phyloP scores from a whole-genome alignment of 2,329 filamentous ascomycete genomes.

The Exophiala sideris region DNA sequence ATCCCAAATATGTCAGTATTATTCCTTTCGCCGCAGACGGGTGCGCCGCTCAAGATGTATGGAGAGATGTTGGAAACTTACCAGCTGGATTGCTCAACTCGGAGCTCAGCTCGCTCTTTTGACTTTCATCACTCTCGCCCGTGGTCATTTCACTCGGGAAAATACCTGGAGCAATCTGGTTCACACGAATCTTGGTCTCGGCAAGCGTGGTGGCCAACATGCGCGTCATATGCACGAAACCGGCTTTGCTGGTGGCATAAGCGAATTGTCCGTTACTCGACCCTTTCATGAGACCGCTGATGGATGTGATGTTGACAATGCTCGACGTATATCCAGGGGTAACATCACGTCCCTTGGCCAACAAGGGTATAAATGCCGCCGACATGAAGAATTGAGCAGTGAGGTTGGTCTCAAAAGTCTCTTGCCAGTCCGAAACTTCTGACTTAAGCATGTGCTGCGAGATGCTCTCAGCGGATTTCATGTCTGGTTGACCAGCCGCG shows the following conservation, averaged over 20 bases:
- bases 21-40: too few species aligned
- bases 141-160: conserved; percentile 60
- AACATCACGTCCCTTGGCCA: conserved; percentile 47
- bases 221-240: conserved; percentile 52
- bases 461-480: conserved; percentile 46
- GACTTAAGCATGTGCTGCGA: conserved; percentile 51
- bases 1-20: background rate
- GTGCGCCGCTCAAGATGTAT: too few species aligned
- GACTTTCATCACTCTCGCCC: conserved; percentile 48
- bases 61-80: conserved; percentile 8
- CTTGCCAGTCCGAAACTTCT: conserved; percentile 42
- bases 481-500: conserved; percentile 47
- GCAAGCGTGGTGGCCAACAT: conserved; percentile 54
- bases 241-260: conserved; percentile 51
- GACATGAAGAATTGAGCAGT: conserved; percentile 52
- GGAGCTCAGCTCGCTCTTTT: conserved; percentile 55
- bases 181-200: conserved; percentile 56
- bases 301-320: conserved; percentile 55
- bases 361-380: conserved; percentile 53
- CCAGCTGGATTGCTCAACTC: conserved; percentile 46
- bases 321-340: conserved; percentile 39
- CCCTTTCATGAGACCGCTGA: conserved; percentile 52
- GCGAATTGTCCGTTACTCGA: conserved; percentile 51
- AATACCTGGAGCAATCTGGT: conserved; percentile 56
- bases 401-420: conserved; percentile 53